phyloP scores from a whole-genome alignment of 495 filamentous ascomycete species.

The Pseudevernia furfuracea region DNA sequence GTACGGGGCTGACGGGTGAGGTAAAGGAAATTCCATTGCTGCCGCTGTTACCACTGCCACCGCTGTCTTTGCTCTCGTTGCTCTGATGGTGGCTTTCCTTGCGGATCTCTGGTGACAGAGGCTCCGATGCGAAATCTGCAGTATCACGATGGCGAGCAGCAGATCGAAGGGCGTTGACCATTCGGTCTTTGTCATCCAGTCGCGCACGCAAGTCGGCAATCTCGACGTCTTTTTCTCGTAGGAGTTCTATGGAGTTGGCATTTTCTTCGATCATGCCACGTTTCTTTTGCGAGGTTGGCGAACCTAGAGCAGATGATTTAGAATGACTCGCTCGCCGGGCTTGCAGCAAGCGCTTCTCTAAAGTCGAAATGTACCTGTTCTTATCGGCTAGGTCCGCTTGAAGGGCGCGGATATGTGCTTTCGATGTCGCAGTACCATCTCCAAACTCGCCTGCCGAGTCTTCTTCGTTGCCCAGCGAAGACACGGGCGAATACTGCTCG shows the following conservation, averaged over 20 bases:
- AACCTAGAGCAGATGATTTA: conserved; percentile 65
- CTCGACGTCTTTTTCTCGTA: conserved; percentile 89
- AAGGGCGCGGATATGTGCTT: conserved; percentile 75
- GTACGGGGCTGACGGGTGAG: conserved; percentile 25
- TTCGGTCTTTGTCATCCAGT: conserved; percentile 91
- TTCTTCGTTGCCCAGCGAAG: conserved; percentile 51
- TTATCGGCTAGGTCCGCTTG: conserved; percentile 93
- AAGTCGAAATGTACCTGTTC: conserved; percentile 88
- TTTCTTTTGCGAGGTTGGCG: conserved; percentile 42
- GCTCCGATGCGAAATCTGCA: conserved; percentile 54
- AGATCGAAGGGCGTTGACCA: conserved; percentile 81
- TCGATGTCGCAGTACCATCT: conserved; percentile 74
- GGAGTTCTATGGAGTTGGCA: conserved; percentile 53
- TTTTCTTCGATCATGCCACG: conserved; percentile 58
- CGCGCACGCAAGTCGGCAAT: conserved; percentile 83
- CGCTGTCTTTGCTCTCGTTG: conserved; percentile 32
- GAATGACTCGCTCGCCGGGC: conserved; percentile 86
- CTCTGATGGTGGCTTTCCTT: conserved; percentile 30
- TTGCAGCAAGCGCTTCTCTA: conserved; percentile 87
- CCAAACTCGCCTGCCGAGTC: conserved; percentile 71
- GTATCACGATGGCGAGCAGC: conserved; percentile 80
- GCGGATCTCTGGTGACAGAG: conserved; percentile 31
- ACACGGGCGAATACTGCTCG: conserved; percentile 32
- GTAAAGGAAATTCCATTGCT: conserved; percentile 13
- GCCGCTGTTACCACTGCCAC: conserved; percentile 11